These are phyloP conservation scores for Scytalidium sp. DNA, from an alignment of 2,329 filamentous ascomycete species.

Conservation along the genomic window DNA sequence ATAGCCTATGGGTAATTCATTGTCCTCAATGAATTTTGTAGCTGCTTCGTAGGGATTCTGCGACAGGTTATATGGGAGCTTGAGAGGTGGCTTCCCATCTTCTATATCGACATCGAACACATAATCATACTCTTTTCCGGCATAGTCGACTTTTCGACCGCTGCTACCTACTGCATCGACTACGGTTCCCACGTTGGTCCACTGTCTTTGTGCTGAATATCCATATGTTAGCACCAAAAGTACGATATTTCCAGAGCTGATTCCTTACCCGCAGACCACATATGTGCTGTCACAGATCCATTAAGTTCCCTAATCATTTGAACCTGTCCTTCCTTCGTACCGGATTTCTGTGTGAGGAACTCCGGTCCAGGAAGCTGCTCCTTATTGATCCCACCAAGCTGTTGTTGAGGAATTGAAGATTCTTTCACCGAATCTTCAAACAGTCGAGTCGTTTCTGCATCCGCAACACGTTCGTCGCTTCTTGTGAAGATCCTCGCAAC, in stretches of 20 bases:
- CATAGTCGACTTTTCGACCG: constrained; percentile 69
- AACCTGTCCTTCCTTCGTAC: constrained; percentile 95
- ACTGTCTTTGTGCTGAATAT: constrained; percentile 57
- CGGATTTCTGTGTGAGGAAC: constrained; percentile 75
- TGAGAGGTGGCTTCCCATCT: constrained; percentile 87
- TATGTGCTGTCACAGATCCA: constrained; percentile 80
- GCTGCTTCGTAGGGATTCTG: constrained; percentile 92
- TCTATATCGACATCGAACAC: constrained; percentile 97
- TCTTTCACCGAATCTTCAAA: constrained; percentile 82
- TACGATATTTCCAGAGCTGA: background rate
- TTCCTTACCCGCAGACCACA: constrained; percentile 62
- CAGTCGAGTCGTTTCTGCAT: constrained; percentile 61
- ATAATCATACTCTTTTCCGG: constrained; percentile 89
- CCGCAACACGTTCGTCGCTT: constrained; percentile 65
- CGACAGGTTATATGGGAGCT: constrained; percentile 89
- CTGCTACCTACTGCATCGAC: constrained; percentile 85
- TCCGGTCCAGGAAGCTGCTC: constrained; percentile 87
- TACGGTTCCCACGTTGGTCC: constrained; percentile 90
- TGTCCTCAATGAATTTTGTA: constrained; percentile 84
- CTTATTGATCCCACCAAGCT: constrained; percentile 81
- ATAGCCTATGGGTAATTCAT: constrained; percentile 83
- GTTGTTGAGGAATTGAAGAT: constrained; percentile 85
- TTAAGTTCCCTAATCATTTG: constrained; percentile 85
- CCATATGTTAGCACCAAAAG: constrained; percentile 2
- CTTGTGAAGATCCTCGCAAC: constrained; percentile 82